These are phyloP conservation scores for Pseudonectria buxi DNA, from an alignment of 2,329 filamentous ascomycete genomes.

Conservation along the genomic window DNA sequence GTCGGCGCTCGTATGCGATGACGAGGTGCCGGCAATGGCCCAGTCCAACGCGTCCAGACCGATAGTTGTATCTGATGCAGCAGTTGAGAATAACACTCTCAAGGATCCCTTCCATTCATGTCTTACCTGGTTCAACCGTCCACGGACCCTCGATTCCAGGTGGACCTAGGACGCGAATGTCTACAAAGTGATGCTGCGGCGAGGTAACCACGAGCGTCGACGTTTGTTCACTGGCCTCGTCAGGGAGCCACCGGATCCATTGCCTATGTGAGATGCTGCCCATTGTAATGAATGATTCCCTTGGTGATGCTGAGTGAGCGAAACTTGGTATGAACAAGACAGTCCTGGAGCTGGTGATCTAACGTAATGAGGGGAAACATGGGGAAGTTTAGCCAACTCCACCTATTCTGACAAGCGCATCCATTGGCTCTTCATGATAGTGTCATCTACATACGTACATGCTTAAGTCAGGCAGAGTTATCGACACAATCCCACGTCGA, in stretches of 20 bases:
- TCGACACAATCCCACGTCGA: too few species aligned
- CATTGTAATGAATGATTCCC: conserved; percentile 21
- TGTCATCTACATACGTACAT: too few species aligned
- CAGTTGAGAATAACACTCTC: too few species aligned
- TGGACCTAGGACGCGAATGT: conserved; percentile 47
- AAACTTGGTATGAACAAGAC: too few species aligned
- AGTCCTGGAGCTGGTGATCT: too few species aligned
- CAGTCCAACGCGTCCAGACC: conserved; percentile 46
- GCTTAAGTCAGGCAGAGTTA: too few species aligned
- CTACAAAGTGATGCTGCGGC: conserved; percentile 50
- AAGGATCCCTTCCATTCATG: too few species aligned
- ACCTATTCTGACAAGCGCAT: too few species aligned
- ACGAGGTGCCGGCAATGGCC: conserved; percentile 55
- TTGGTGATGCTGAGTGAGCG: too few species aligned
- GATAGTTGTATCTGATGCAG: conserved; percentile 11
- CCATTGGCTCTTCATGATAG: too few species aligned
- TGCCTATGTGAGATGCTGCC: conserved; percentile 49
- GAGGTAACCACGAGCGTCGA: conserved; percentile 60
- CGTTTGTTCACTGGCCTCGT: conserved; percentile 50
- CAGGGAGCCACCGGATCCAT: conserved; percentile 53
- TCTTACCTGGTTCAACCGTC: conserved; percentile 13
- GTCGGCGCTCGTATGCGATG: conserved; percentile 24
- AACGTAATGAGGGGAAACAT: too few species aligned
- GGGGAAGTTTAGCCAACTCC: too few species aligned
- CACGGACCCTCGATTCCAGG: conserved; percentile 10